Evolutionary conservation across 2,329 filamentous ascomycete genomes (phyloP), one percentile per base, ranked within the genome.

Genomic region (Annulohypoxylon truncatum): DNA sequence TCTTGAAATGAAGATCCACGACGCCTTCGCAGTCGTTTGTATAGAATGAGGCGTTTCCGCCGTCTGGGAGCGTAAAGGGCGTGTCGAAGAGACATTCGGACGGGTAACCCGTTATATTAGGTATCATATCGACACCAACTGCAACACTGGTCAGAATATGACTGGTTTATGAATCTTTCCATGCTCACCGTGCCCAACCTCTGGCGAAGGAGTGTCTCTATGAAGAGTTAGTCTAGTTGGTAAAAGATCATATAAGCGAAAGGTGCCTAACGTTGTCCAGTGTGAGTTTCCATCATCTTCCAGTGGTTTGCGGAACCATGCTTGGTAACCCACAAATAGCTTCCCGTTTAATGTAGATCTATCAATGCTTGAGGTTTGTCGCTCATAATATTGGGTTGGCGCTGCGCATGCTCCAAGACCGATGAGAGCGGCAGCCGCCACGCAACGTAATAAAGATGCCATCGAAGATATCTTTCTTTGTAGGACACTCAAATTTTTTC

Each of bases 41-140:
- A 42, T 72, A 74, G 59, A 73, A 72, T 26, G 70, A 70, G n/a
- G 66, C 66, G 15, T 47, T 4, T n/a, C 42, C 51, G 3, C 71
- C 70, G 15, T 68, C 56, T 4, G 68, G 54, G 8, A 64, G 67
- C 18, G 62, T 73, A 58, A 74, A 74, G 5, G 56, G 61, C 1
- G 71, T 73, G 31, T 74, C 67, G 31, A 74, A 74, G 12, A 74
- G 67, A 54, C 72, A 74, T 9, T 71, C 72, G 12, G 67, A 26
- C 1, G 70, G 72, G 29, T 73, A 73, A 13, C 68, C 68, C 9
- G 71, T 68, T 7, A 74, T 62, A 28, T 74, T 67, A 0, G 72
- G 72, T 56, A 73, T 64, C 66, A 72, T 73, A 48, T 73, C 71
- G 12, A 74, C 72, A 13, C 71, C 69, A 8, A 73, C 71, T 73